Conservation (phyloP, 306 rosid genomes). For the Lupinus albus region DNA sequence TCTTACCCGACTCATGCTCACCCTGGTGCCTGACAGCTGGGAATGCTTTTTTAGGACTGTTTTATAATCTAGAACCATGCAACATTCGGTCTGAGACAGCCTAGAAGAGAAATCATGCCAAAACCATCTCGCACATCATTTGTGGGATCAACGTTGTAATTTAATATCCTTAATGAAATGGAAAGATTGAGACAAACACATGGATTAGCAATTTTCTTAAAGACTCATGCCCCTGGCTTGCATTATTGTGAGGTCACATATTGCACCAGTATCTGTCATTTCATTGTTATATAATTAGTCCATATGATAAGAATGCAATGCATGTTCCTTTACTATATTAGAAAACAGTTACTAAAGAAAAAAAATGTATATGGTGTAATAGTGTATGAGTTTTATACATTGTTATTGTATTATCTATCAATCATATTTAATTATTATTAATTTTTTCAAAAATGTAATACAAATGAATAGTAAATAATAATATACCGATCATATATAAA, state of each 20-base stretch:
- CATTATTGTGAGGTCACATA: background rate
- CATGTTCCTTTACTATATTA: background rate
- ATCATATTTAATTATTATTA: too few relatives aligned
- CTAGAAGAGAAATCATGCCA: constrained; percentile 2
- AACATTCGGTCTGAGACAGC: background rate
- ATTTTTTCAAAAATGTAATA: too few relatives aligned
- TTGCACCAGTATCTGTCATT: background rate
- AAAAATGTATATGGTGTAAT: too few relatives aligned
- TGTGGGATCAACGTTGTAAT: constrained; percentile 16
- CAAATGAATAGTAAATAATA: too few relatives aligned
- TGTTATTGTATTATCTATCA: too few relatives aligned
- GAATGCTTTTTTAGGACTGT: background rate
- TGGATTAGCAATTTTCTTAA: background rate
- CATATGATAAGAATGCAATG: background rate
- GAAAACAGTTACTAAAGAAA: background rate
- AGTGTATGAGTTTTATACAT: too few relatives aligned
- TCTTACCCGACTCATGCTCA: too few relatives aligned
- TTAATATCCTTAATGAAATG: constrained; percentile 26
- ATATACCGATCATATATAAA: too few relatives aligned
- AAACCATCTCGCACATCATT: constrained; percentile 19
- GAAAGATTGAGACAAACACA: constrained; percentile 8
- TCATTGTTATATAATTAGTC: background rate
- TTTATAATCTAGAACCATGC: constrained; percentile 1
- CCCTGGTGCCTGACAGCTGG: constrained; percentile 13
- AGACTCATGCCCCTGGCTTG: constrained; percentile 9